Conservation (phyloP, 2,329 filamentous ascomycete genomes). For the Alternaria gansuensis region DNA sequence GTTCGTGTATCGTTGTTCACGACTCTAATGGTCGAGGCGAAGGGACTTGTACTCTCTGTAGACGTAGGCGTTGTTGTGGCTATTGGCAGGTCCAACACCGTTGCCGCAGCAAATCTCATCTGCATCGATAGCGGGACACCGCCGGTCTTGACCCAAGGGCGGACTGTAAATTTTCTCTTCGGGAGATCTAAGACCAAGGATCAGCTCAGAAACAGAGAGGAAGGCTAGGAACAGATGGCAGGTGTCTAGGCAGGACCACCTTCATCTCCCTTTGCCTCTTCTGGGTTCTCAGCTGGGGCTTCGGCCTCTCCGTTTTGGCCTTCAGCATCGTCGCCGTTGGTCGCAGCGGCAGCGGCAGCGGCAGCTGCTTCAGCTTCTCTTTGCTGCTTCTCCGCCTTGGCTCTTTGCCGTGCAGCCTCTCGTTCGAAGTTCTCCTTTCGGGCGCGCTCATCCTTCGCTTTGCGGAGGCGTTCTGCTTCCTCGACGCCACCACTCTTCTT, state of each 20-base stretch:
- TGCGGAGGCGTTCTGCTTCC: constrained; percentile 85
- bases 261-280: constrained; percentile 49
- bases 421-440: constrained; percentile 75
- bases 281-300: constrained; percentile 30
- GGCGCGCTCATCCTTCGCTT: constrained; percentile 85
- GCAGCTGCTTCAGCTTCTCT: constrained; percentile 46
- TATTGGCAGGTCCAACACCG: constrained; percentile 15
- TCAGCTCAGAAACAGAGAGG: constrained; percentile 36
- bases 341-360: constrained; percentile 33
- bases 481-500: constrained; percentile 97
- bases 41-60: not conserved
- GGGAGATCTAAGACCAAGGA: constrained; percentile 31
- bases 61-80: constrained; percentile 3
- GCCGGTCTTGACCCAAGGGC: constrained; percentile 43
- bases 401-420: constrained; percentile 58
- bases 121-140: constrained; percentile 31
- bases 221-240: constrained; percentile 24
- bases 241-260: constrained; percentile 48
- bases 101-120: constrained; percentile 18
- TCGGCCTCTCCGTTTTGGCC: constrained; percentile 37
- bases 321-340: constrained; percentile 35
- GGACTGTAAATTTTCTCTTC: constrained; percentile 33
- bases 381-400: constrained; percentile 57
- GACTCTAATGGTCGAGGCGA: constrained; percentile 21
- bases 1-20: constrained; percentile 12